Evolutionary conservation across 73 alveolate species (phyloP), one percentile per base, ranked within the genome.

Genomic region (Durusdinium trenchii): DNA sequence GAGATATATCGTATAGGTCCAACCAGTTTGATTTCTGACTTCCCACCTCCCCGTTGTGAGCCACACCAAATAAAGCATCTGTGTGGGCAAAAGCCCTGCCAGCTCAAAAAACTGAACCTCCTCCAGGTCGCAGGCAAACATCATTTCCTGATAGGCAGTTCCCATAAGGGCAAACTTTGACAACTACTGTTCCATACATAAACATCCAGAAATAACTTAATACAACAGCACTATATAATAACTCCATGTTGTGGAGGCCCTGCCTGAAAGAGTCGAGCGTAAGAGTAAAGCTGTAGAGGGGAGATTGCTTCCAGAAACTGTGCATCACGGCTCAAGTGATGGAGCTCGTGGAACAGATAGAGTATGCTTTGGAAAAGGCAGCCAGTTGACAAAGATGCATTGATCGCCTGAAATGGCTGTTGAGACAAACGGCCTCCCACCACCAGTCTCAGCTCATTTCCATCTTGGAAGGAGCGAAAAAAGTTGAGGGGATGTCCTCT

Each of bases 21-120:
- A n/a, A n/a, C n/a, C n/a, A n/a, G n/a, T n/a, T n/a, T n/a, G n/a
- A n/a, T n/a, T n/a, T n/a, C n/a, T n/a, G n/a, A n/a, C n/a, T n/a
- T n/a, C 40, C 46, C 7, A 89, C 98, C 98, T 91, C 3, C 98
- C 98, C 3, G 90, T 91, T 6, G 98, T 62, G 60, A 91, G 60
- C 98, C 98, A 91, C 57, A 91, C 98, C 54, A 91, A 43, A 57
- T 91, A 91, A 42, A 51, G 76, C 98, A 91, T 91, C 98, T 91
- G 98, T 36, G 67, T 54, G 12, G 98, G 98, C 84, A 91, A 76
- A 54, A 91, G 60, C 40, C 98, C 89, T 43, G 89, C 48, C 76
- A 91, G 48, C 78, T 57, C 46, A 36, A 48, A 91, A 60, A 91
- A 91, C 20, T n/a, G 48, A 1, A 48, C 87, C 16, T 51, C 89